These are phyloP conservation scores for Stachybotrys chartarum DNA, from an alignment of 2,329 filamentous ascomycete genomes.

Conservation along the genomic window DNA sequence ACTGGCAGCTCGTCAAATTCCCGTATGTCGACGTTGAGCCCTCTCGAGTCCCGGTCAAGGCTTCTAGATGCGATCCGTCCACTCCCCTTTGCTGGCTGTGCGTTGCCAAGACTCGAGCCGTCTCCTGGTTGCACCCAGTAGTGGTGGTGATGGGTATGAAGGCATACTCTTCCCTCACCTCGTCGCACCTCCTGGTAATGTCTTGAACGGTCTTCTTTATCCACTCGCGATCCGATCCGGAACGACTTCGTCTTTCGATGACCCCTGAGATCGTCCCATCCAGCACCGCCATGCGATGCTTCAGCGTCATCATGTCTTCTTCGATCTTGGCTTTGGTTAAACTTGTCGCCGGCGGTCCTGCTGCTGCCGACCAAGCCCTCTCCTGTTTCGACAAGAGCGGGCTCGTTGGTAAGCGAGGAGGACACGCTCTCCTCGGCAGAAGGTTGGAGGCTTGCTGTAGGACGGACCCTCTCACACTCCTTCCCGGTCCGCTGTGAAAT, in stretches of 20 bases:
- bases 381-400: neutral
- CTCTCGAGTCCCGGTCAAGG: neutral
- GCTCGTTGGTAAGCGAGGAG: neutral
- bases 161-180: constrained; percentile 28
- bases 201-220: constrained; percentile 12
- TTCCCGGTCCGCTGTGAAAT: neutral
- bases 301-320: constrained; percentile 7
- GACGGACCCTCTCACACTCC: neutral
- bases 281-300: constrained; percentile 2
- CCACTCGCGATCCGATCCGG: constrained; percentile 9
- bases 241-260: constrained; percentile 1
- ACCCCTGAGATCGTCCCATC: constrained; percentile 3
- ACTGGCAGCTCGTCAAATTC: constrained; percentile 10
- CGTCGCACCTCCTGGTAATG: constrained; percentile 11
- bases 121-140: constrained; percentile 43
- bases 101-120: constrained; percentile 1
- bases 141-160: constrained; percentile 56
- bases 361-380: neutral
- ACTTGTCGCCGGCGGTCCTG: neutral
- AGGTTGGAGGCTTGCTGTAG: neutral
- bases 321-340: constrained; percentile 4
- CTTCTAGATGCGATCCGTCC: neutral
- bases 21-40: constrained; percentile 1
- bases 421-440: neutral
- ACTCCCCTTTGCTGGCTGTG: neutral